Evolutionary conservation across 495 filamentous ascomycete species (phyloP).

Genomic region (Neurospora africana): DNA sequence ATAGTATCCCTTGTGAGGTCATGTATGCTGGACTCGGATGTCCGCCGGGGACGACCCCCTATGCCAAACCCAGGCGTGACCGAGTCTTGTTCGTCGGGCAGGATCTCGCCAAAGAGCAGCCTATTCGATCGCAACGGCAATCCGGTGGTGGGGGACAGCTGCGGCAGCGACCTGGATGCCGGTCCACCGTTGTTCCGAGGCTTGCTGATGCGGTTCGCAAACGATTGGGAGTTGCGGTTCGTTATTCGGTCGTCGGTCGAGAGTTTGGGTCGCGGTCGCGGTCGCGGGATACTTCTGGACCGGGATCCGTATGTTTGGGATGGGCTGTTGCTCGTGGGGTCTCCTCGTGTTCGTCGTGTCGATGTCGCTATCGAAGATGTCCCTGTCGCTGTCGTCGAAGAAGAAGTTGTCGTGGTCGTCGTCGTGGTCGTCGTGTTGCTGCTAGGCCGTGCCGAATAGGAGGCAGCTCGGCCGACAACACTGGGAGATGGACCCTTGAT

Average conservation of each 20-base stretch:
- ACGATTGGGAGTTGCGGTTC: conserved; percentile 35
- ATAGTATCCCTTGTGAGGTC: conserved; percentile 19
- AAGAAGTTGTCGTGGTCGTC: conserved; percentile 19
- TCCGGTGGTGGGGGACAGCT: conserved; percentile 13
- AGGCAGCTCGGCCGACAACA: conserved; percentile 19
- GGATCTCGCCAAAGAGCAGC: conserved; percentile 44
- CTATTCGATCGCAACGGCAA: conserved; percentile 11
- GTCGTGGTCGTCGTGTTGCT: conserved; percentile 23
- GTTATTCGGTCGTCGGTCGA: neutral
- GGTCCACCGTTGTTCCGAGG: conserved; percentile 26
- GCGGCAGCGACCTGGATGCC: conserved; percentile 33
- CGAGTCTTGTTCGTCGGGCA: conserved; percentile 30
- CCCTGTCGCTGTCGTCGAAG: neutral
- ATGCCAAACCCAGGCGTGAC: conserved; percentile 40
- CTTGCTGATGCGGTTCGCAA: conserved; percentile 40
- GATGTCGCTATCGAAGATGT: neutral
- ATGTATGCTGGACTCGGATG: conserved; percentile 37
- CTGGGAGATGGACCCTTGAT: conserved; percentile 24
- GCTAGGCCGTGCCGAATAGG: conserved; percentile 25
- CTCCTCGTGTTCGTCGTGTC: neutral
- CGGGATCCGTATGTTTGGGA: neutral
- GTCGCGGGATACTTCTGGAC: neutral
- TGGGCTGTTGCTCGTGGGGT: neutral
- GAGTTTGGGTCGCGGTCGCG: neutral
- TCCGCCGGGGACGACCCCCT: conserved; percentile 25